Base-by-base conservation (phyloP, 1,139 yeast genomes). In the Pneumocystis murina region DNA sequence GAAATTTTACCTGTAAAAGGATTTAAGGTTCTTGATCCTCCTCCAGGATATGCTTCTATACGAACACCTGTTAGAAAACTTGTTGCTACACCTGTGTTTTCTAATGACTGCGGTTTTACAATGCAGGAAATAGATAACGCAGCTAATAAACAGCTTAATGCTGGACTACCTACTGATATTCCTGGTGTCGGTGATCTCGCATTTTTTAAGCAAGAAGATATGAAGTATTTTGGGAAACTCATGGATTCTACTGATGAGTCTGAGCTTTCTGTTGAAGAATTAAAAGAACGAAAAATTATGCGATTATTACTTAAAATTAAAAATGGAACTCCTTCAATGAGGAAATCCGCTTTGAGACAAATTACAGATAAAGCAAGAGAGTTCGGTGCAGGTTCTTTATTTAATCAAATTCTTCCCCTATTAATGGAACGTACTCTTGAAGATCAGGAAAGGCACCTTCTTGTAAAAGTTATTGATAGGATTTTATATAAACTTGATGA, bases 391-490 rank as follows among this genome's bases (percentile, higher is more conserved):
- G 80, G 82, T 62, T 72, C 83, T 0, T 72, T 90, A 28, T 85
- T 91, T 70, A 81, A 82, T 65, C 85, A 83, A 67, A 78, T 88
- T 7, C 76, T 91, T 17, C 96, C 96, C 0, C 74, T 91, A 20
- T 75, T 91, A 54, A 76, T 86, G 71, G 96, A 89, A 68, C 84
- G 84, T 33, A 75, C 82, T 8, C 75, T 90, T 57, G 94, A 86
- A 68, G 94, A 87, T 63, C 90, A 85, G 68, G 97, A 91, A 72
- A 79, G 96, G 39, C 96, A 90, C 74, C 73, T 88, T 17, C 76
- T 91, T 65, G 87, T 89, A 14, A 91, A 90, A 71, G 81, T 87
- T 10, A 75, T 87, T 16, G 90, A 86, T 48, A 77, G 96, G 59
- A 78, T 88, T 0, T 73, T 91, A 20, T 82, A 80, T 71, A 84